Evolutionary conservation across 2,329 filamentous ascomycete species (phyloP).

Genomic region (Fusarium concolor): DNA sequence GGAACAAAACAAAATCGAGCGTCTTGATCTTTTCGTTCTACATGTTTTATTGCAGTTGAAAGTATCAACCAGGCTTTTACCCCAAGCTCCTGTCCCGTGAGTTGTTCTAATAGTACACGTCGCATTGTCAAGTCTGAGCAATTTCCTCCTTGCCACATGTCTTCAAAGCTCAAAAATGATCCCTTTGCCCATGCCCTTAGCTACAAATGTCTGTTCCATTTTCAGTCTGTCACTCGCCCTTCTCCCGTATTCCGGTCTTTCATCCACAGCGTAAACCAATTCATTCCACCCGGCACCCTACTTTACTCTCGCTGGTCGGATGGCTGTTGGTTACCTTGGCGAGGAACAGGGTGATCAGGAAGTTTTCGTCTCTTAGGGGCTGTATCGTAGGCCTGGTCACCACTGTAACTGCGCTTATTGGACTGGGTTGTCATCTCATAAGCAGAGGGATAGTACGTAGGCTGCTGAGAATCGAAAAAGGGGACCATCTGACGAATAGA

Average conservation of each 20-base stretch:
- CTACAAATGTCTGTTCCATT: neutral
- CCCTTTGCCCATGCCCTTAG: neutral
- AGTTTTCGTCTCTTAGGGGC: constrained; percentile 26
- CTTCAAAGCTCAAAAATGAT: constrained; percentile 5
- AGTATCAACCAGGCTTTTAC: constrained; percentile 3
- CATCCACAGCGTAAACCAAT: neutral
- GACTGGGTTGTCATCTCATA: neutral
- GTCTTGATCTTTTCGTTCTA: neutral
- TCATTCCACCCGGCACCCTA: neutral
- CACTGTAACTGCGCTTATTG: constrained; percentile 10
- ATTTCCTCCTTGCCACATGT: constrained; percentile 7
- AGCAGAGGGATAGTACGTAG: neutral
- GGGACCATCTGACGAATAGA: constrained; percentile 32
- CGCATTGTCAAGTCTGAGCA: constrained; percentile 10
- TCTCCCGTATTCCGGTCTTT: neutral
- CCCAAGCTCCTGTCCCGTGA: constrained; percentile 5
- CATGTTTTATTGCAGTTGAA: neutral
- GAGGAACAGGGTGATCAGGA: neutral
- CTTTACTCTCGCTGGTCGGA: neutral
- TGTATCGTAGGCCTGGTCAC: neutral
- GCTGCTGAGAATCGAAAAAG: neutral
- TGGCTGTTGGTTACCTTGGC: neutral
- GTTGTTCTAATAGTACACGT: constrained; percentile 14
- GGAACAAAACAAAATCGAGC: neutral
- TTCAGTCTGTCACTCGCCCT: neutral